phyloP scores from a whole-genome alignment of 129 eudicot genomes.

The Ambrosia trifida region DNA sequence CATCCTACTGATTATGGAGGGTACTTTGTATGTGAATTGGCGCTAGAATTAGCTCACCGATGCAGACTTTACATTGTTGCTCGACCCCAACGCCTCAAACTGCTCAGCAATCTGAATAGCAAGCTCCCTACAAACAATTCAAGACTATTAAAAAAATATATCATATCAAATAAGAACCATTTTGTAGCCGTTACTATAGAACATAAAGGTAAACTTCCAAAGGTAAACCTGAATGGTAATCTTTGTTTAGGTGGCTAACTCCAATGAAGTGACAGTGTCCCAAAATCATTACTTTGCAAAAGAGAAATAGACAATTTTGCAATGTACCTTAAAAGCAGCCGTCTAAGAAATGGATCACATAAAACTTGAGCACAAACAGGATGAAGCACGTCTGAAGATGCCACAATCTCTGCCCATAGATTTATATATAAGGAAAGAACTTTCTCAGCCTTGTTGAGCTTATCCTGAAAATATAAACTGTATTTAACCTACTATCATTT shows the following conservation, averaged over 20 bases:
- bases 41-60: constrained; percentile 51
- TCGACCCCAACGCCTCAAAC: constrained; percentile 82
- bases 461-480: constrained; percentile 52
- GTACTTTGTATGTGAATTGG: too few relatives aligned
- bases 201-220: too few relatives aligned
- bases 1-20: too few relatives aligned
- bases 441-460: constrained; percentile 56
- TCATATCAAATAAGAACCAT: background rate
- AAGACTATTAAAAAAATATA: background rate
- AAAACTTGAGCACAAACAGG: constrained; percentile 83
- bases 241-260: constrained; percentile 10
- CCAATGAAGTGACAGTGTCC: too few relatives aligned
- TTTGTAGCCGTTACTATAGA: background rate
- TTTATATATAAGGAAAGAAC: constrained; percentile 58
- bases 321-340: constrained; percentile 75
- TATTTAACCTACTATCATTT: constrained; percentile 16
- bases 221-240: background rate
- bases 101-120: constrained; percentile 94
- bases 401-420: constrained; percentile 67
- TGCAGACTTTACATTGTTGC: constrained; percentile 65
- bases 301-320: background rate
- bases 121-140: constrained; percentile 54
- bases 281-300: background rate
- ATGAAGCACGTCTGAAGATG: constrained; percentile 58
- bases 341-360: constrained; percentile 82